A percentile compares a stretch with the other conserved stretches of the same genome.
phyloP scores from a whole-genome alignment of 352 stramenopile genomes.

The Phytophthora hybrid region DNA sequence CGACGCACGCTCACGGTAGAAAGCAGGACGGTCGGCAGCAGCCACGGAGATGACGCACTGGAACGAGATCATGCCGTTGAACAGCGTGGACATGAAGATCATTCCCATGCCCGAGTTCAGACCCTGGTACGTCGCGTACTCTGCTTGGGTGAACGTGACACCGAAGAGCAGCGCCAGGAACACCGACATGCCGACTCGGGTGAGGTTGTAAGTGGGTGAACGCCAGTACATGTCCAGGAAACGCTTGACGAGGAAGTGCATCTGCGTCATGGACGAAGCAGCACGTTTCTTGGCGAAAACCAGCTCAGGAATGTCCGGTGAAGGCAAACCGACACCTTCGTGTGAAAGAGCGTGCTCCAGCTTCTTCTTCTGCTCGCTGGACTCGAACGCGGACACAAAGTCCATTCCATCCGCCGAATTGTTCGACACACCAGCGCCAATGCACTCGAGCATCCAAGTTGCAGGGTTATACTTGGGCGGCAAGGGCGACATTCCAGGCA shows the following conservation, averaged over 20 bases:
- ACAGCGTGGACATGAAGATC: slow-evolving; percentile 87
- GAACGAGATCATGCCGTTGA: slow-evolving; percentile 84
- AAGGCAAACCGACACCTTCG: slow-evolving; percentile 30
- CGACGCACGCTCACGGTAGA: slow-evolving; percentile 81
- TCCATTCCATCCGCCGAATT: slow-evolving; percentile 37
- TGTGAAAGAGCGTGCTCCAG: slow-evolving; percentile 20
- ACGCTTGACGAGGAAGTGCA: slow-evolving; percentile 34
- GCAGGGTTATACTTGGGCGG: slow-evolving; percentile 35
- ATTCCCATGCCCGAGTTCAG: slow-evolving; percentile 75
- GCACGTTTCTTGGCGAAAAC: slow-evolving; percentile 39
- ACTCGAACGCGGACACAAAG: slow-evolving; percentile 46
- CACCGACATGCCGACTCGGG: slow-evolving; percentile 72
- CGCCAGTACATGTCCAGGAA: slow-evolving; percentile 48
- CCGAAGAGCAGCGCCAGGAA: slow-evolving; percentile 86
- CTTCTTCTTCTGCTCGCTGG: slow-evolving; percentile 31
- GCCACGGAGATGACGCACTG: slow-evolving; percentile 76
- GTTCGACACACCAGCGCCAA: slow-evolving; percentile 48
- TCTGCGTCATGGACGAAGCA: slow-evolving; percentile 28
- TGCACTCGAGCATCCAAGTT: slow-evolving; percentile 35
- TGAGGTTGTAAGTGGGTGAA: slow-evolving; percentile 89
- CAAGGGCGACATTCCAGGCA: slow-evolving; percentile 1
- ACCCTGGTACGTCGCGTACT: slow-evolving; percentile 57
- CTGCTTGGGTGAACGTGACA: slow-evolving; percentile 63
- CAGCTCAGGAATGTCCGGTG: slow-evolving; percentile 20
- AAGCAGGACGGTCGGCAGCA: slow-evolving; percentile 81